Base-by-base conservation (phyloP, 345 rosid species). In the Jatropha curcas region DNA sequence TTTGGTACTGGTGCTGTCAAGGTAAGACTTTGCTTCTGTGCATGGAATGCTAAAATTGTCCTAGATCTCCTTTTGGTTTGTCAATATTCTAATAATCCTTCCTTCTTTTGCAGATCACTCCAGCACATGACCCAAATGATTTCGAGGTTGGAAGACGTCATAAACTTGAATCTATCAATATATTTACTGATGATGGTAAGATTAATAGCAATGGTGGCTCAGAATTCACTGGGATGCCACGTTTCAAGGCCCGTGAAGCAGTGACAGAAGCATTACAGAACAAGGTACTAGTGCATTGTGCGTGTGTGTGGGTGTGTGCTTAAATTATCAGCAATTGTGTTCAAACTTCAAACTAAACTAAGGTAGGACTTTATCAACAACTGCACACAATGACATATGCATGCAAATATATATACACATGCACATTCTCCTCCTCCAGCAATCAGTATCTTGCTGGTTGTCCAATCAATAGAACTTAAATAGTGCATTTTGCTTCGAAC, bases 1-100 rank as follows among this genome's bases (percentile, higher is more conserved):
- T 95, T 95, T 76, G 98, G 99, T 63, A 95, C 99, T 77, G 99
- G 99, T 71, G 96, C 96, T 78, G 99, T 95, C 59, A 95, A 95
- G 98, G 97, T 91, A 78, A 63, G 30, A 5, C 24, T 28, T 50
- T 41, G n/a, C 43, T 10, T n/a, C 72, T 17, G 67, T 61, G 50
- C 75, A 37, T 34, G 35, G 46, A 70, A 75, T 75, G 55, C 43
- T 73, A 48, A 52, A 65, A 35, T 14, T 65, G 31, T 30, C 41
- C 60, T n/a, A 31, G 27, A 10, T 74, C 9, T n/a, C 28, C 13
- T 71, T 41, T n/a, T 45, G 31, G n/a, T 60, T 62, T 31, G 35
- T 72, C 56, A 62, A 27, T 25, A 7, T 68, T 67, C 68, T 19
- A 41, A 53, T 70, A 16, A 10, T 56, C 57, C 37, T 56, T 58